Conservation (phyloP, 1,139 yeast genomes). For the Yamadazyma mexicana region DNA sequence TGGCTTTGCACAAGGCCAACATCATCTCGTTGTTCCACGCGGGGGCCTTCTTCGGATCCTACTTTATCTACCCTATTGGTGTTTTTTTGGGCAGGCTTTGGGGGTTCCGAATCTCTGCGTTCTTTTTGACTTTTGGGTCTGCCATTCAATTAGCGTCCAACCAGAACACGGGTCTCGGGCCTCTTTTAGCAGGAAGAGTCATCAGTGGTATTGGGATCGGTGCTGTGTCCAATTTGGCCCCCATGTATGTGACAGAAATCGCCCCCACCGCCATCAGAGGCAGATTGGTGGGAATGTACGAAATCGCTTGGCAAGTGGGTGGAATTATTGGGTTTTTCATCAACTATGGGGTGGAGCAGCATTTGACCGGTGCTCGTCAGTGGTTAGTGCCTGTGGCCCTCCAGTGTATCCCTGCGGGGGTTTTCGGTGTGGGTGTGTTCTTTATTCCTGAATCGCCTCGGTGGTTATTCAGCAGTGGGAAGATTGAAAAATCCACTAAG, state of each 20-base stretch:
- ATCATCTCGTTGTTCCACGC: conserved; percentile 38
- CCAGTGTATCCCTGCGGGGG: conserved; percentile 44
- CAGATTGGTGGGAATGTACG: conserved; percentile 48
- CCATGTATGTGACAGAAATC: conserved; percentile 33
- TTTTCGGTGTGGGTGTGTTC: conserved; percentile 39
- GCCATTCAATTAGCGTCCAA: conserved; percentile 23
- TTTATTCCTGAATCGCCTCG: conserved; percentile 50
- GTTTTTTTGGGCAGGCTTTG: conserved; percentile 26
- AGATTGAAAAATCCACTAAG: conserved; percentile 34
- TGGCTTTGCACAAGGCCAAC: conserved; percentile 22
- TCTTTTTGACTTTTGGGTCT: conserved; percentile 45
- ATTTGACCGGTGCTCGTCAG: conserved; percentile 22
- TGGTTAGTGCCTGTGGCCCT: conserved; percentile 41
- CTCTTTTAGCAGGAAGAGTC: conserved; percentile 25
- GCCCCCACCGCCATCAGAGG: conserved; percentile 33
- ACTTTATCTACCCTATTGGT: conserved; percentile 29
- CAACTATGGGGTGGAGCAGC: conserved; percentile 35
- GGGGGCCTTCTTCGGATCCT: conserved; percentile 35
- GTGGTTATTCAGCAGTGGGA: conserved; percentile 38
- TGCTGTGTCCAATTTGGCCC: conserved; percentile 33
- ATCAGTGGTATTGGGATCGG: conserved; percentile 38
- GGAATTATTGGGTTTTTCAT: conserved; percentile 47
- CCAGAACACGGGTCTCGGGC: conserved; percentile 9
- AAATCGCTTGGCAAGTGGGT: conserved; percentile 52
- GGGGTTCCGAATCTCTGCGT: conserved; percentile 29